phyloP scores from a whole-genome alignment of 2,329 filamentous ascomycete species.

The Aspergillus tamarii region DNA sequence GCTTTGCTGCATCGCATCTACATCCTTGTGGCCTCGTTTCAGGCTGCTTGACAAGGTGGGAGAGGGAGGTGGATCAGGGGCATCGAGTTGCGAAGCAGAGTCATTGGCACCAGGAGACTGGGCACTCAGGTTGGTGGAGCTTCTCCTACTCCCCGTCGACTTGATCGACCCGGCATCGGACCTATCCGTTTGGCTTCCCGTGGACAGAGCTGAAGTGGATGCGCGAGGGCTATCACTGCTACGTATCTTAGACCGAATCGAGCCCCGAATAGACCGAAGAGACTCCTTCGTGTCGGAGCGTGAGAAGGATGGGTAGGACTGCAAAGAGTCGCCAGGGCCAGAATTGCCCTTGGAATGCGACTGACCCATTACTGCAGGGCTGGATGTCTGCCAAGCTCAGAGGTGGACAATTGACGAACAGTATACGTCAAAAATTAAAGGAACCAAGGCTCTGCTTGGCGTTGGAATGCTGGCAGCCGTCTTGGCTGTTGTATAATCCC shows the following conservation, averaged over 20 bases:
- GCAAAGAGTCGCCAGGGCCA: slow-evolving; percentile 65
- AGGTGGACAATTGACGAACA: slow-evolving; percentile 27
- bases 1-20: slow-evolving; percentile 77
- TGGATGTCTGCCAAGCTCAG: slow-evolving; percentile 38
- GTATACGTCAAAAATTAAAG: slow-evolving; percentile 26
- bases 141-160: slow-evolving; percentile 62
- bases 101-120: slow-evolving; percentile 45
- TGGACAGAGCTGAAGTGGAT: slow-evolving; percentile 67
- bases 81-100: slow-evolving; percentile 54
- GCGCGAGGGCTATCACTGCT: slow-evolving; percentile 76
- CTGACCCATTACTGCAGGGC: slow-evolving; percentile 51
- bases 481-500: slow-evolving; percentile 29
- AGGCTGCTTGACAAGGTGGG: slow-evolving; percentile 78
- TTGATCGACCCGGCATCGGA: slow-evolving; percentile 75
- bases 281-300: slow-evolving; percentile 93
- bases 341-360: slow-evolving; percentile 58
- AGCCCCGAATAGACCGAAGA: slow-evolving; percentile 78
- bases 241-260: slow-evolving; percentile 81
- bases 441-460: slow-evolving; percentile 26
- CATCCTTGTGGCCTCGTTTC: slow-evolving; percentile 73
- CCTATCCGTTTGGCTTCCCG: slow-evolving; percentile 62
- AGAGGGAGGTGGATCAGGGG: slow-evolving; percentile 73
- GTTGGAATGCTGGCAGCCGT: slow-evolving; percentile 32
- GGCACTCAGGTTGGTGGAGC: slow-evolving; percentile 32
- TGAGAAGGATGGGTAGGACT: slow-evolving; percentile 89